phyloP scores from a whole-genome alignment of 768 basidiomycete species.

The Gautieria morchelliformis region DNA sequence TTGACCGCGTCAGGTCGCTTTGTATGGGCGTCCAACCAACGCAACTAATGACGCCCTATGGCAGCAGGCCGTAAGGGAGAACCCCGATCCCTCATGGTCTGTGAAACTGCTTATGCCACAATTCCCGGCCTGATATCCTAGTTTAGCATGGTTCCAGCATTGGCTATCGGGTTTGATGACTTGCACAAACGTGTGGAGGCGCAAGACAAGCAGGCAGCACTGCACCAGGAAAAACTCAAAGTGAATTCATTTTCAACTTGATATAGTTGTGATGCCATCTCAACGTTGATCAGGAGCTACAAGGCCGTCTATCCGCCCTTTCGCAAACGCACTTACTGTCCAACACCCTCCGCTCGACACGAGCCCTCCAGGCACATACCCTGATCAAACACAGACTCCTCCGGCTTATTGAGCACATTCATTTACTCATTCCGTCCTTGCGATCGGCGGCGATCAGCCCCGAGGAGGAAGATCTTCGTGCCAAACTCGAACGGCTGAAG shows the following conservation, averaged over 20 bases:
- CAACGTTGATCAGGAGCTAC: constrained; percentile 42
- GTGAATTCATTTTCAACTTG: constrained; percentile 19
- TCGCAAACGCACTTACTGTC: constrained; percentile 53
- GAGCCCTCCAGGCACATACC: constrained; percentile 51
- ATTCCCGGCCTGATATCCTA: not conserved
- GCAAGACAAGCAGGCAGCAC: constrained; percentile 54
- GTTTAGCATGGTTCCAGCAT: constrained; percentile 62
- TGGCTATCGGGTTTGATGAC: constrained; percentile 77
- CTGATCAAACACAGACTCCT: constrained; percentile 66
- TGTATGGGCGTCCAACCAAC: constrained; percentile 66
- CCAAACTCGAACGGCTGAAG: constrained; percentile 61
- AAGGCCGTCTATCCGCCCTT: constrained; percentile 50
- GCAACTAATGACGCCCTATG: constrained; percentile 63
- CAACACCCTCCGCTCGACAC: constrained; percentile 58
- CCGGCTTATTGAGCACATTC: constrained; percentile 62
- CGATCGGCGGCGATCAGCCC: constrained; percentile 66
- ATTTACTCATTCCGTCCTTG: constrained; percentile 68
- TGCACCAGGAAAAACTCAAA: constrained; percentile 59
- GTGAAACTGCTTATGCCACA: constrained; percentile 13
- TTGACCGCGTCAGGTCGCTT: constrained; percentile 55
- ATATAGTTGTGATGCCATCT: not conserved
- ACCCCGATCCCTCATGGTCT: constrained; percentile 73
- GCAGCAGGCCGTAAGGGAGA: constrained; percentile 72
- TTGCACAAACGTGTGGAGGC: constrained; percentile 70
- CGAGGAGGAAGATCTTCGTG: constrained; percentile 71